Conservation (phyloP, 1,284 basidiomycete genomes). For the Xerocomus minutiporus region DNA sequence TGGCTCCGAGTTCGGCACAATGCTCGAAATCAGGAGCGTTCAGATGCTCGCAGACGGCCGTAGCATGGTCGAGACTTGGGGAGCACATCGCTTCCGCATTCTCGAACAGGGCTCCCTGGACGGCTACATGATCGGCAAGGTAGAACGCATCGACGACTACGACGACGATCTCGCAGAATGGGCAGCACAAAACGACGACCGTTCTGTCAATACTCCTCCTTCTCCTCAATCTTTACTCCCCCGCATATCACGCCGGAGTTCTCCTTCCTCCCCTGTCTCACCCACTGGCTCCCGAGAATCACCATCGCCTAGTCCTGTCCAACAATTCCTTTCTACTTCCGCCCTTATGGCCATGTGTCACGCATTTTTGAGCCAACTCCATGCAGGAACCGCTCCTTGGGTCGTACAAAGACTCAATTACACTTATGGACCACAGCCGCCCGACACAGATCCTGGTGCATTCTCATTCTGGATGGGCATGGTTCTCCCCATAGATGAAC, state of each 20-base stretch:
- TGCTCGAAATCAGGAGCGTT: conserved; percentile 85
- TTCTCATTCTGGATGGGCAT: conserved; percentile 92
- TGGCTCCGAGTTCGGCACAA: conserved; percentile 84
- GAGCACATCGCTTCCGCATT: conserved; percentile 80
- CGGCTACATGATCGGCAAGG: conserved; percentile 83
- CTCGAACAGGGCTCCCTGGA: conserved; percentile 79
- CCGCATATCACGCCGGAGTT: conserved; percentile 10
- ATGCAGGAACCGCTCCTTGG: conserved; percentile 85
- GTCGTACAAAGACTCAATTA: conserved; percentile 80
- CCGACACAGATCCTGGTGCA: conserved; percentile 56
- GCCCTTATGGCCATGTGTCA: conserved; percentile 76
- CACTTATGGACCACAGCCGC: conserved; percentile 71
- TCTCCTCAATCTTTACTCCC: conserved; percentile 14
- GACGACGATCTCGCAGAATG: conserved; percentile 42
- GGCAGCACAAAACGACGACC: conserved; percentile 15
- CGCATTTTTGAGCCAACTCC: conserved; percentile 74
- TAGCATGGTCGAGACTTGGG: conserved; percentile 85
- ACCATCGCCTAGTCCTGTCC: conserved; percentile 13
- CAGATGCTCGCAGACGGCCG: conserved; percentile 88
- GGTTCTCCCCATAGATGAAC: conserved; percentile 91
- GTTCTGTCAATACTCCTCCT: conserved; percentile 12
- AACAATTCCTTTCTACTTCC: conserved; percentile 47
- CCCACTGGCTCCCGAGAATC: conserved; percentile 10
- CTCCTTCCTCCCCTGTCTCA: conserved; percentile 7
- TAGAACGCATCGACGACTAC: conserved; percentile 61